Evolutionary conservation across 2,329 filamentous ascomycete genomes (phyloP), one percentile per base, ranked within the genome.

Genomic region (Fusarium liriodendri): DNA sequence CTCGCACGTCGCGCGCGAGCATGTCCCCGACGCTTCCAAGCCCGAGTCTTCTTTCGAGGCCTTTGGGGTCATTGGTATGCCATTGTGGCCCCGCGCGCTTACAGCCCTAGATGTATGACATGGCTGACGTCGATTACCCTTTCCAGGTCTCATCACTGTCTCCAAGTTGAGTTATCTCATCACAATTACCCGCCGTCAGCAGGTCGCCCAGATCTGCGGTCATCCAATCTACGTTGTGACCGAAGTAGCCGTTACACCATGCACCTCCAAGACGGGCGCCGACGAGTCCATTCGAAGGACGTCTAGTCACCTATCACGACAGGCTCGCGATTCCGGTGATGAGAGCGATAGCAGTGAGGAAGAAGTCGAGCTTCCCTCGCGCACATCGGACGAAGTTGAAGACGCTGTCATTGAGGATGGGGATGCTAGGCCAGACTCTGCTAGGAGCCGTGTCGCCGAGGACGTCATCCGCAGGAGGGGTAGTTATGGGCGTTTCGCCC

Each of bases 181-280:
- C 67, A 93, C 94, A 13, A 97, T 99, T 78, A 95, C 93, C 25
- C 90, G 91, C 67, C 93, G 96, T 55, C 90, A 97, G 78, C 94
- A 97, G 81, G 95, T 98, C 59, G 97, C 97, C 4, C 92, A 95
- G 73, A 91, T 98, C 59, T 91, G 92, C 73, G 95, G 94, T 7
- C 92, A 90, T 64, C 92, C 95, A 0, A 87, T 98, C 64, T 99
- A 97, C 82, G 92, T 95, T 42, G 90, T 98, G 69, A 97, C 93
- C 50, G 94, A 97, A 76, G 94, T 98, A 35, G 93, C 95, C 8
- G 86, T 98, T n/a, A 97, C 97, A 7, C 97, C 97, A 1, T 91
- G 97, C 62, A 90, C 92, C 3, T 96, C 93, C 7, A 92, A 92
- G 77, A 81, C 83, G 45, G 94, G 97, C 50, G 95, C 96, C 6